A percentile compares a stretch with the other conserved stretches of the same genome.
These are phyloP conservation scores for Tylopilus felleus DNA, from an alignment of 768 basidiomycete species.

Conservation along the genomic window DNA sequence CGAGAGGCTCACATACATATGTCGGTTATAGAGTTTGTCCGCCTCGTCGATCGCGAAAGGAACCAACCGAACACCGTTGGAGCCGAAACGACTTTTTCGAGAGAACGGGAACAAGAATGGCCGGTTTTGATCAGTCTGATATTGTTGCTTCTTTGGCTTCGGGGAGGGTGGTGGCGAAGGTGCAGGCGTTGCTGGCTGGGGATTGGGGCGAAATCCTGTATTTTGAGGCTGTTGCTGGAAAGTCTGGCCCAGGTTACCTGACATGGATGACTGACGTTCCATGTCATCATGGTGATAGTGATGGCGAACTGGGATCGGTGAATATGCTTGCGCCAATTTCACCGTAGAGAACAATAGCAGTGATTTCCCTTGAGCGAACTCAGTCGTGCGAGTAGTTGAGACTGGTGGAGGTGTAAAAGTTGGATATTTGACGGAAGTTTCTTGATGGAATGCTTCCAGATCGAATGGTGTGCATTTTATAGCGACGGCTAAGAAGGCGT, in stretches of 20 bases:
- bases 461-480: conserved; percentile 92
- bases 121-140: conserved; percentile 91
- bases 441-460: conserved; percentile 83
- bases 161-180: conserved; percentile 81
- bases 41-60: conserved; percentile 97
- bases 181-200: conserved; percentile 84
- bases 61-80: conserved; percentile 63
- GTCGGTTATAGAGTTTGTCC: conserved; percentile 81
- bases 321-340: conserved; percentile 85
- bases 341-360: conserved; percentile 41
- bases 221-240: conserved; percentile 35
- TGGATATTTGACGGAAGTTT: conserved; percentile 94
- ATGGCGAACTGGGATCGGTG: conserved; percentile 90
- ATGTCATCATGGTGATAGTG: conserved; percentile 88
- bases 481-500: conserved; percentile 42
- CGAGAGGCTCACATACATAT: conserved; percentile 87
- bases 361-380: conserved; percentile 28
- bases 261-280: conserved; percentile 47
- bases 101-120: conserved; percentile 98
- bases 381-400: conserved; percentile 33
- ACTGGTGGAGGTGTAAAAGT: conserved; percentile 72
- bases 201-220: conserved; percentile 35
- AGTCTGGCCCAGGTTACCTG: conserved; percentile 32
- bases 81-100: conserved; percentile 45
- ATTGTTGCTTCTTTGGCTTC: conserved; percentile 97